Evolutionary conservation across 2,329 filamentous ascomycete species (phyloP), one percentile per base, ranked within the genome.

Genomic region (Colletotrichum echinochloae): DNA sequence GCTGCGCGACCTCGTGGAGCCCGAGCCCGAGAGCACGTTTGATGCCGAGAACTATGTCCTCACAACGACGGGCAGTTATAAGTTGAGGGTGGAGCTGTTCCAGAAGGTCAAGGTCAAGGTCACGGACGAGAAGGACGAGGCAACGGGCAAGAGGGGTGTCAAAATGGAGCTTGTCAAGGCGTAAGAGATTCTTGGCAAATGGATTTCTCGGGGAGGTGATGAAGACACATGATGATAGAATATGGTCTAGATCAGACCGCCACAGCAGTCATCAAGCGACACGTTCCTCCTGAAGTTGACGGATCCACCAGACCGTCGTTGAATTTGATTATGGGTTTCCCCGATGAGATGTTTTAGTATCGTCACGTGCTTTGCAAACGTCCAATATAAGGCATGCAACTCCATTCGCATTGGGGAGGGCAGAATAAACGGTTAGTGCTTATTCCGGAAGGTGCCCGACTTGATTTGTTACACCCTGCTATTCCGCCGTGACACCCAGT

Each of bases 91-190:
- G 1, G 94, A 97, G 80, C 83, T 99, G 70, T 99, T 99, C 86
- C 90, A 96, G 80, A 97, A 95, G 85, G 92, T 99, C 74, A 89
- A 86, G 75, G 95, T 99, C 18, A 90, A 91, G 78, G 94, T 99
- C 74, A 93, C 90, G 76, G 97, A 98, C 79, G 92, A 97, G 78
- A 94, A 95, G 85, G 96, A 99, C 80, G 94, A 97, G 83, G 90
- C 90, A 71, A 98, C 95, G n/a, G 96, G 96, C 66, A 99, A 98
- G 90, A 90, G 96, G 74, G 95, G 93, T 74, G 92, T 95, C 28
- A 94, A 91, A 86, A 87, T 96, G 85, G 90, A 91, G 81, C 79
- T 93, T 77, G 83, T 92, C 26, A 77, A 77, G 55, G 75, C 77
- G 30, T 78, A 49, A 59, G 52, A 55, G n/a, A 18, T 14, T 54